These are phyloP conservation scores for Botrytis fragariae DNA, from an alignment of 2,329 filamentous ascomycete genomes.

Conservation along the genomic window DNA sequence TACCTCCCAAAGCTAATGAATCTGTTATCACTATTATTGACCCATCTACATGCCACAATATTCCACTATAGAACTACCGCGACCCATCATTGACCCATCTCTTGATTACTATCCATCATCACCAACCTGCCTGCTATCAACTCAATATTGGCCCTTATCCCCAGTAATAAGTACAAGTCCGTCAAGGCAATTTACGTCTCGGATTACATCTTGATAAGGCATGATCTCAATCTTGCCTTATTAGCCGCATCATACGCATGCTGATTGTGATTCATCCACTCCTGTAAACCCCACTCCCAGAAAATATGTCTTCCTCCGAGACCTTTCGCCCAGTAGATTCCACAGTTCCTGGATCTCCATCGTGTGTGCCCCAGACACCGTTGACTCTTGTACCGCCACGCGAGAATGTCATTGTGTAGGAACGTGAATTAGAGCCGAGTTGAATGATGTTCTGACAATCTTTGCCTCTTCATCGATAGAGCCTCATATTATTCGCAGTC, in stretches of 20 bases:
- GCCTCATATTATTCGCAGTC: neutral
- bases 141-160: neutral
- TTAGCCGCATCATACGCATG: neutral
- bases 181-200: neutral
- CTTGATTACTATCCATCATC: neutral
- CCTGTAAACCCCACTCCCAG: neutral
- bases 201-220: neutral
- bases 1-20: too few species aligned
- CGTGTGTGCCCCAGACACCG: neutral
- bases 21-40: neutral
- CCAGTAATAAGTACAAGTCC: neutral
- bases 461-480: conserved; percentile 7
- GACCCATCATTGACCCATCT: neutral
- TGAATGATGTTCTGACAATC: neutral
- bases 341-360: neutral
- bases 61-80: neutral
- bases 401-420: neutral
- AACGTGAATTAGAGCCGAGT: neutral
- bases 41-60: neutral
- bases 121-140: neutral
- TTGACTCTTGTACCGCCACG: neutral
- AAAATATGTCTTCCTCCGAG: neutral
- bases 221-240: neutral
- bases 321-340: neutral
- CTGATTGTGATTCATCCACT: neutral